A percentile compares a stretch with the other conserved stretches of the same genome.
phyloP scores from a whole-genome alignment of 345 rosid species.

The Murraya koenigii region DNA sequence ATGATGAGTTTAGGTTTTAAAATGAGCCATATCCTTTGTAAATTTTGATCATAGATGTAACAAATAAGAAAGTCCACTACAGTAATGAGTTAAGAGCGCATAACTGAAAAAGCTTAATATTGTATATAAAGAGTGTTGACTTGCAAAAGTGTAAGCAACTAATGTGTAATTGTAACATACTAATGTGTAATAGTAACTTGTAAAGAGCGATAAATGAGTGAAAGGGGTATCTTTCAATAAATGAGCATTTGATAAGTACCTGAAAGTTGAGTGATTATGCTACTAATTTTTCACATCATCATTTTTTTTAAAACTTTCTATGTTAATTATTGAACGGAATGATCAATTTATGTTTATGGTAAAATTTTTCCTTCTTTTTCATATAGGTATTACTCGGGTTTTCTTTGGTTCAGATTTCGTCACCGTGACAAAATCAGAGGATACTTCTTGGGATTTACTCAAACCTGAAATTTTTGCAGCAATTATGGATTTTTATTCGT shows the following conservation, averaged over 20 bases:
- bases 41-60: background rate
- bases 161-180: background rate
- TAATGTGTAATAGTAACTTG: background rate
- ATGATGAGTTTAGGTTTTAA: background rate
- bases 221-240: background rate
- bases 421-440: conserved; percentile 88
- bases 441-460: conserved; percentile 75
- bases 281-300: background rate
- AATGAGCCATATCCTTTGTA: background rate
- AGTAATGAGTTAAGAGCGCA: background rate
- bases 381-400: conserved; percentile 70
- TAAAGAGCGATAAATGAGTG: background rate
- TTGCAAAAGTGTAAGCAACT: background rate
- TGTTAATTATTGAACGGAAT: background rate
- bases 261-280: background rate
- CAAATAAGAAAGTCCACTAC: background rate
- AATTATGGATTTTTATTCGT: conserved; percentile 92
- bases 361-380: conserved; percentile 10
- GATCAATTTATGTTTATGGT: background rate
- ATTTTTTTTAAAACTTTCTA: background rate
- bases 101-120: background rate
- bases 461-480: conserved; percentile 93
- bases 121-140: background rate
- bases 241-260: background rate
- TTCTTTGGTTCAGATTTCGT: conserved; percentile 92